A percentile compares a stretch with the other conserved stretches of the same genome.
phyloP scores from a whole-genome alignment of 2,329 filamentous ascomycete genomes.

The Fusarium floridanum region DNA sequence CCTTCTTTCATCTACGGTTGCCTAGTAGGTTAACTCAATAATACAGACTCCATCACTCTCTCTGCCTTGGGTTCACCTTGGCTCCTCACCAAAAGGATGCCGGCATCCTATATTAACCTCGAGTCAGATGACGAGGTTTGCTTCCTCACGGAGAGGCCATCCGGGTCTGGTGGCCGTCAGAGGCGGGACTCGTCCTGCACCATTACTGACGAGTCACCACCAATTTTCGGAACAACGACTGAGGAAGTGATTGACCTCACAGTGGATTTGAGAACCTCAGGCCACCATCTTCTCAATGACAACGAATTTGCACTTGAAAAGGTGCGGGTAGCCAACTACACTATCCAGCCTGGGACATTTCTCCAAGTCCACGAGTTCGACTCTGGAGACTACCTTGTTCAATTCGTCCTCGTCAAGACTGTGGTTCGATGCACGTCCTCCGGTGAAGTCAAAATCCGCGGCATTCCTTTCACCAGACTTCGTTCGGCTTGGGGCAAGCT shows the following conservation, averaged over 20 bases:
- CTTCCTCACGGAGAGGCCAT: constrained; percentile 32
- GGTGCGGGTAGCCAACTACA: constrained; percentile 14
- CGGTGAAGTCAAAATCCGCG: constrained; percentile 51
- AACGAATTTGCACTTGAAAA: constrained; percentile 42
- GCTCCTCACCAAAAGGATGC: constrained; percentile 14
- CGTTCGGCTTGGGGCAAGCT: constrained; percentile 54
- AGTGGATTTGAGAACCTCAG: constrained; percentile 31
- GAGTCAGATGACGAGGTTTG: constrained; percentile 23
- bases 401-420: constrained; percentile 58
- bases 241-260: constrained; percentile 54
- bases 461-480: constrained; percentile 54
- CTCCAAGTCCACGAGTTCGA: constrained; percentile 45
- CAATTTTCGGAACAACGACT: not conserved
- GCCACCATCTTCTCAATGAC: constrained; percentile 25
- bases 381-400: constrained; percentile 43
- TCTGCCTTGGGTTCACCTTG: constrained; percentile 5
- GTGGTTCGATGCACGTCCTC: constrained; percentile 51
- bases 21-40: constrained; percentile 4
- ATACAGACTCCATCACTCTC: constrained; percentile 7
- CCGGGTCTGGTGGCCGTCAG: not conserved
- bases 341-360: constrained; percentile 43
- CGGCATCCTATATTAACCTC: constrained; percentile 10
- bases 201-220: constrained; percentile 21
- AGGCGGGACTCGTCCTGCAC: constrained; percentile 43
- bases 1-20: not conserved